Evolutionary conservation across 495 filamentous ascomycete species (phyloP).

Genomic region (Clohesyomyces aquaticus): DNA sequence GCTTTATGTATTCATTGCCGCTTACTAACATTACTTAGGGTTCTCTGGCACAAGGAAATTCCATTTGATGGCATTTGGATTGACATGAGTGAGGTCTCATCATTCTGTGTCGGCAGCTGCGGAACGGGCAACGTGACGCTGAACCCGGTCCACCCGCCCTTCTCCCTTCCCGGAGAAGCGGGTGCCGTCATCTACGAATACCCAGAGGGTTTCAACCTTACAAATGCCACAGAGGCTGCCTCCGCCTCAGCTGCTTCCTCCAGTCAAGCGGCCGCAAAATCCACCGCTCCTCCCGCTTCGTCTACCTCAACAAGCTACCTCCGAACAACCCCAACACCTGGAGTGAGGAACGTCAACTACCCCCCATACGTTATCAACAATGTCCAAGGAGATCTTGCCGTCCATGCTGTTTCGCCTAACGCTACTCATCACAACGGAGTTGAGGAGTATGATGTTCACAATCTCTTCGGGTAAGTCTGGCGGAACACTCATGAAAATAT

Average conservation of each 20-base stretch:
- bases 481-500: no score
- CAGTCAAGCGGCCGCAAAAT: constrained; percentile 54
- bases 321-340: constrained; percentile 67
- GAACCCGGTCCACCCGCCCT: constrained; percentile 72
- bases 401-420: constrained; percentile 76
- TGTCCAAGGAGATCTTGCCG: constrained; percentile 72
- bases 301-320: constrained; percentile 56
- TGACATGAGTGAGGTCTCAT: constrained; percentile 55
- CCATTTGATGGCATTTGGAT: constrained; percentile 65
- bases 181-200: constrained; percentile 65
- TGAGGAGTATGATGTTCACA: constrained; percentile 81
- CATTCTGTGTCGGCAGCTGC: constrained; percentile 81
- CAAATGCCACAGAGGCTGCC: constrained; percentile 70
- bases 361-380: constrained; percentile 85
- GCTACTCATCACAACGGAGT: constrained; percentile 75
- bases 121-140: constrained; percentile 68
- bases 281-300: constrained; percentile 47
- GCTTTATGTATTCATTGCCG: constrained; percentile 37
- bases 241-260: constrained; percentile 59
- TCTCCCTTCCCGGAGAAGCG: constrained; percentile 65
- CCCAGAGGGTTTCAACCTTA: constrained; percentile 72
- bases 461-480: constrained; percentile 54
- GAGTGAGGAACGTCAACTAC: constrained; percentile 72
- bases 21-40: constrained; percentile 17
- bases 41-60: constrained; percentile 38